Conservation (phyloP, 1,284 basidiomycete genomes). For the Bjerkandera adusta region DNA sequence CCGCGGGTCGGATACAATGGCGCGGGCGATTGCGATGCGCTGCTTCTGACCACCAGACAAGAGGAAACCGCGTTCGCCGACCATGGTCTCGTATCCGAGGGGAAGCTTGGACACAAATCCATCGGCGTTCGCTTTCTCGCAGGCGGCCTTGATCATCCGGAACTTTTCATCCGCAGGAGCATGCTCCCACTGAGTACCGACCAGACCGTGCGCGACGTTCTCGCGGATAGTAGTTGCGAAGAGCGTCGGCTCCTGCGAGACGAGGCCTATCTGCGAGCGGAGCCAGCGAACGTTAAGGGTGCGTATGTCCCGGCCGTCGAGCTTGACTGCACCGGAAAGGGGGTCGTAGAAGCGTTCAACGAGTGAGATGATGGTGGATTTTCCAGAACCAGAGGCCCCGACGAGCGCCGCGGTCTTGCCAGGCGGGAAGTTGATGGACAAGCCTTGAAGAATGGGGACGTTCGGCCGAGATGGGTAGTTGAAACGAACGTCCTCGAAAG, state of each 20-base stretch:
- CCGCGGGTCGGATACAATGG: constrained; percentile 87
- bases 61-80: constrained; percentile 91
- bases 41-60: constrained; percentile 94
- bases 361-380: constrained; percentile 72
- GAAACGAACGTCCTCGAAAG: constrained; percentile 78
- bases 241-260: constrained; percentile 86
- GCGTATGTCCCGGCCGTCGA: constrained; percentile 79
- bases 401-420: constrained; percentile 85
- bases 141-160: constrained; percentile 80
- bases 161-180: constrained; percentile 76
- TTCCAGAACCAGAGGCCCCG: constrained; percentile 87
- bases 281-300: constrained; percentile 87
- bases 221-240: constrained; percentile 77
- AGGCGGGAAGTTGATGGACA: constrained; percentile 65
- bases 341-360: constrained; percentile 89
- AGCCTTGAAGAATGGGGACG: constrained; percentile 78
- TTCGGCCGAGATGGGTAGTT: constrained; percentile 88
- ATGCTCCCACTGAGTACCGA: constrained; percentile 70
- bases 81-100: constrained; percentile 84
- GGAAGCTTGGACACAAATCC: constrained; percentile 86
- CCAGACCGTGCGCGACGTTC: constrained; percentile 89
- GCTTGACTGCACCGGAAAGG: constrained; percentile 59
- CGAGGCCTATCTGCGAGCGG: constrained; percentile 85
- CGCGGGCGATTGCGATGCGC: constrained; percentile 90
- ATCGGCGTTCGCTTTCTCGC: constrained; percentile 88